Evolutionary conservation across 2,329 filamentous ascomycete species (phyloP).

Genomic region (Pyrenochaeta sp.): DNA sequence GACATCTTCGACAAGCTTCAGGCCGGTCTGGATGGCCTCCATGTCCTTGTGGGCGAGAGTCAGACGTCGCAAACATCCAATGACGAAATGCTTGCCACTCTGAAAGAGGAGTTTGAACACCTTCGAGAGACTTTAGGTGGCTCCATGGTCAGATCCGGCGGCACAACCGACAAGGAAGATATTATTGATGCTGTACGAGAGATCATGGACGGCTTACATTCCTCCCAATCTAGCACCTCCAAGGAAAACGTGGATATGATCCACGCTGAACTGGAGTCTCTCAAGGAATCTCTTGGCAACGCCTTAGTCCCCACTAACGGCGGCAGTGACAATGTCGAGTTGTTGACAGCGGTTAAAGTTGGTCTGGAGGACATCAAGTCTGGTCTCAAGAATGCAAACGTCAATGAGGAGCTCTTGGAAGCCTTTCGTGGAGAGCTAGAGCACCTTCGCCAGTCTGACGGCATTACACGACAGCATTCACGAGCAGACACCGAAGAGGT

Average conservation of each 20-base stretch:
- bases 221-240: slow-evolving; percentile 51
- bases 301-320: slow-evolving; percentile 51
- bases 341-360: slow-evolving; percentile 49
- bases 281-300: slow-evolving; percentile 53
- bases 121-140: slow-evolving; percentile 65
- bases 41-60: slow-evolving; percentile 51
- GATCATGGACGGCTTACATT: slow-evolving; percentile 53
- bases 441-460: slow-evolving; percentile 54
- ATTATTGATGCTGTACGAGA: slow-evolving; percentile 71
- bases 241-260: slow-evolving; percentile 53
- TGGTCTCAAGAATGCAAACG: slow-evolving; percentile 33
- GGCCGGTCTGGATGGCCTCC: slow-evolving; percentile 57
- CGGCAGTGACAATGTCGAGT: slow-evolving; percentile 49
- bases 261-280: slow-evolving; percentile 52
- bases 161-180: slow-evolving; percentile 66
- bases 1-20: slow-evolving; percentile 69
- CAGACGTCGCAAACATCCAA: slow-evolving; percentile 38
- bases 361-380: slow-evolving; percentile 50
- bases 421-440: slow-evolving; percentile 60
- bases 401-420: slow-evolving; percentile 61
- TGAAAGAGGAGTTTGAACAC: slow-evolving; percentile 68
- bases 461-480: slow-evolving; percentile 49
- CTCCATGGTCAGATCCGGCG: slow-evolving; percentile 58
- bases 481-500: slow-evolving; percentile 58
- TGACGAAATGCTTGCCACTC: slow-evolving; percentile 56